Base-by-base conservation (phyloP, 2,329 filamentous ascomycete genomes). In the Sclerotinia sclerotiorum region DNA sequence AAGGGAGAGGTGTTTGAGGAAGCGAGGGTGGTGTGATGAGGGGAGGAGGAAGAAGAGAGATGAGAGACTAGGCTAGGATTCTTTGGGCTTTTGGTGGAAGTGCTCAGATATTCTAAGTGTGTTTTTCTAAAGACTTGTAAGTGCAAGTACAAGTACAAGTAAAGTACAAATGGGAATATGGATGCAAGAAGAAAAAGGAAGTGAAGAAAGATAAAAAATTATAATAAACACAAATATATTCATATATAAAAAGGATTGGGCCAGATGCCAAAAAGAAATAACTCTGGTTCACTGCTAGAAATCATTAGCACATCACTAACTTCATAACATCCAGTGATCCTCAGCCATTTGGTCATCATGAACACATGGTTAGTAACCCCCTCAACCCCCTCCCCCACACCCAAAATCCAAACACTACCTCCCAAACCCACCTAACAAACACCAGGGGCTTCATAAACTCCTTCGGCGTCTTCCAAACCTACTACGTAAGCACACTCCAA, bases 391-490 rank as follows among this genome's bases (percentile, higher is more conserved):
- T 29, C 17, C 8, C 27, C 13, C 8, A 21, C 61, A 17, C 21
- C 7, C 10, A 49, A 19, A 5, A 8, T 57, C 32, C 17, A 24
- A 15, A 42, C 19, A 21, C 51, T 0, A 4, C 27, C 10, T 54
- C 51, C 21, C 3, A 7, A 19, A n/a, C 54, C 21, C 42, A 56
- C 29, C 63, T 69, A 58, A 70, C n/a, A 17, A 24, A 0, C 49
- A 49, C 1, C 44, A 68, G 68, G 79, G 78, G 78, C 4, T 76
- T 78, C 63, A 77, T 79, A 68, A 79, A 79, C 65, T 78, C 77
- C 8, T 82, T 80, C 65, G 81, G 81, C 13, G 75, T 82, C 35
- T 83, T 82, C 69, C 81, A 83, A 74, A 74, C 77, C 19, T 81
- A 82, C 73, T 83, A 83, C 69, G 75, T 77, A 3, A 73, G 74